A percentile compares a stretch with the other conserved stretches of the same genome.
Conservation (phyloP, 495 filamentous ascomycete genomes). For the Aeminium ludgeri region DNA sequence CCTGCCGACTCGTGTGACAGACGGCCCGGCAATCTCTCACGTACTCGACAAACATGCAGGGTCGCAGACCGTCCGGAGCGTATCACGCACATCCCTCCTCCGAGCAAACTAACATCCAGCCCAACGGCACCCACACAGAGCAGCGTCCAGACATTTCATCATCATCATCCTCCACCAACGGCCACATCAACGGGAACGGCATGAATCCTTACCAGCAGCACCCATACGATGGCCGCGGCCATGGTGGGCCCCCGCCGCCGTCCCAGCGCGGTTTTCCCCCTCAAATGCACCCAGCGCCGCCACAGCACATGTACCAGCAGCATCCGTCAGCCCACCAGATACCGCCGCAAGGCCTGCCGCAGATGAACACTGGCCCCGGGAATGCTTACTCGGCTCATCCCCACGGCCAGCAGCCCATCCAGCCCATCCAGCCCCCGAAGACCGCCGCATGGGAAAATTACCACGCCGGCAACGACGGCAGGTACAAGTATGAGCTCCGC, state of each 20-base stretch:
- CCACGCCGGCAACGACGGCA: constrained; percentile 3
- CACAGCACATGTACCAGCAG: neutral
- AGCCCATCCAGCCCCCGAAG: constrained; percentile 1
- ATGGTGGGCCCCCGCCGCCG: neutral
- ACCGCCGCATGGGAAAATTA: neutral
- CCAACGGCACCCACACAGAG: constrained; percentile 2
- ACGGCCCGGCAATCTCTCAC: too few species aligned
- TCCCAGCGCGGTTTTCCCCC: neutral
- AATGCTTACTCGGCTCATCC: neutral
- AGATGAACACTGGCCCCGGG: neutral
- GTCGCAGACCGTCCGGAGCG: too few species aligned
- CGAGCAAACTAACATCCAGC: neutral
- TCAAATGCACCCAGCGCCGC: neutral
- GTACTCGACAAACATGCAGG: too few species aligned
- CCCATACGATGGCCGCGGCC: neutral
- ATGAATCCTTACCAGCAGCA: constrained; percentile 2
- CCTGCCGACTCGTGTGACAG: too few species aligned
- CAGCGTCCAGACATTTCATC: neutral
- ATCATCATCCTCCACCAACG: neutral
- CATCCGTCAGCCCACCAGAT: neutral
- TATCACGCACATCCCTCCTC: neutral
- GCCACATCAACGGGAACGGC: constrained; percentile 1
- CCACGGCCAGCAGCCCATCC: neutral
- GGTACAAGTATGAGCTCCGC: constrained; percentile 43
- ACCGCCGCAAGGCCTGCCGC: too few species aligned